Conservation (phyloP, 2,329 filamentous ascomycete species). For the Colletotrichum spinosum region DNA sequence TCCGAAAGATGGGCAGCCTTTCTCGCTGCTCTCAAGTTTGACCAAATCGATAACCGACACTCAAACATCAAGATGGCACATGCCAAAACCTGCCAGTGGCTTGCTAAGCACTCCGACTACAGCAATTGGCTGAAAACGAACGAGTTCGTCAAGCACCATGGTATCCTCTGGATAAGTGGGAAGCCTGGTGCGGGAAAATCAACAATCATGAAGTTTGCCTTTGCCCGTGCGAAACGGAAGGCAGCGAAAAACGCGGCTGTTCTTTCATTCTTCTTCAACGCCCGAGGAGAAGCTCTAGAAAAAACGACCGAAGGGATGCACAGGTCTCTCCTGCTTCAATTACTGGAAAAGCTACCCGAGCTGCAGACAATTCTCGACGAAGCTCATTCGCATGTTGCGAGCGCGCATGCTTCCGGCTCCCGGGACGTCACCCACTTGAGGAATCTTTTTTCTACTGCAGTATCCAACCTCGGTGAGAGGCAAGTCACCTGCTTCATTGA, state of each 20-base stretch:
- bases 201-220: slow-evolving; percentile 56
- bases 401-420: fast-evolving
- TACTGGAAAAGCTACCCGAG: slow-evolving; percentile 2
- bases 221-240: slow-evolving; percentile 32
- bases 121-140: slow-evolving; percentile 49
- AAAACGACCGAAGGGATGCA: slow-evolving; percentile 28
- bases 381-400: too few relatives aligned
- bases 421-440: not conserved
- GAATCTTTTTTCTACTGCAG: not conserved
- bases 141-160: slow-evolving; percentile 43
- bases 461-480: slow-evolving; percentile 17
- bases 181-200: slow-evolving; percentile 60
- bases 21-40: slow-evolving; percentile 49
- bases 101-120: slow-evolving; percentile 49
- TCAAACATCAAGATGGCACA: slow-evolving; percentile 51
- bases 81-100: slow-evolving; percentile 54
- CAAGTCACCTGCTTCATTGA: slow-evolving; percentile 49
- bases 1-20: not conserved
- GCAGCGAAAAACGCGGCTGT: slow-evolving; percentile 25
- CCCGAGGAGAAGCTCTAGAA: slow-evolving; percentile 29
- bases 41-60: slow-evolving; percentile 51
- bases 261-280: slow-evolving; percentile 37
- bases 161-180: slow-evolving; percentile 61
- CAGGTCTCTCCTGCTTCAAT: slow-evolving; percentile 32
- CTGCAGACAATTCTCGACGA: not conserved